A percentile compares a stretch with the other conserved stretches of the same genome.
Evolutionary conservation across 768 basidiomycete species (phyloP).

Genomic region (Coprinellus aureogranulatus): DNA sequence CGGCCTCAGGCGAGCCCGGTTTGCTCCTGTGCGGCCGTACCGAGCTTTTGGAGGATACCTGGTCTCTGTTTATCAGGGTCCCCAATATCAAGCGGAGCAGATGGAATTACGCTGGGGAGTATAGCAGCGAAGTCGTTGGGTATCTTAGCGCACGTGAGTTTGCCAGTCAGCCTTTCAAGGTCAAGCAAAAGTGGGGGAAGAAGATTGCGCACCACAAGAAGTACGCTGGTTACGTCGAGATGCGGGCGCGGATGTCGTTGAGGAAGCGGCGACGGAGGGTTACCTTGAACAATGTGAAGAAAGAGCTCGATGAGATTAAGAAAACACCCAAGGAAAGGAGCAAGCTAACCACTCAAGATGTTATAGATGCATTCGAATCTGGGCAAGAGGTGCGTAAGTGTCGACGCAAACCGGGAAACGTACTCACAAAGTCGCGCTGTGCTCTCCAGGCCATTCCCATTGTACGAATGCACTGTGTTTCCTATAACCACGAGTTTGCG

Average conservation of each 20-base stretch:
- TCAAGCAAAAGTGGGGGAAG: conserved; percentile 6
- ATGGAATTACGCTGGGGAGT: conserved; percentile 9
- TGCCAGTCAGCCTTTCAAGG: not conserved
- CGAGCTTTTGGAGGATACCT: not conserved
- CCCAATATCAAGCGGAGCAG: not conserved
- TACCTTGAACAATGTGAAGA: not conserved
- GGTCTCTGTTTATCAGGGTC: conserved; percentile 3
- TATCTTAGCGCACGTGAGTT: not conserved
- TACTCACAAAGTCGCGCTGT: not conserved
- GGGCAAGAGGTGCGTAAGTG: conserved; percentile 1
- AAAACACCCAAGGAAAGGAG: not conserved
- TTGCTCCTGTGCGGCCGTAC: conserved; percentile 1
- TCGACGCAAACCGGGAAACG: not conserved
- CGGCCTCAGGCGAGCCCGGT: conserved; percentile 7
- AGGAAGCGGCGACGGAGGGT: conserved; percentile 1
- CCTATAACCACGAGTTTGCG: not conserved
- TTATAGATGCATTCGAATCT: conserved; percentile 1
- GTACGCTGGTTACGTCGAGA: not conserved
- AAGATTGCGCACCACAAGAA: conserved; percentile 10
- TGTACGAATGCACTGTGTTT: conserved; percentile 1
- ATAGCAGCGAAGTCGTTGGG: conserved; percentile 1
- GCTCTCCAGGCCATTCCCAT: not conserved
- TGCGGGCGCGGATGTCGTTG: conserved; percentile 2
- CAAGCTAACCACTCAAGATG: not conserved
- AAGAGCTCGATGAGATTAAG: not conserved